Conservation (phyloP, 371 early-diverging fungal genomes). For the Conidiobolus coronatus region DNA sequence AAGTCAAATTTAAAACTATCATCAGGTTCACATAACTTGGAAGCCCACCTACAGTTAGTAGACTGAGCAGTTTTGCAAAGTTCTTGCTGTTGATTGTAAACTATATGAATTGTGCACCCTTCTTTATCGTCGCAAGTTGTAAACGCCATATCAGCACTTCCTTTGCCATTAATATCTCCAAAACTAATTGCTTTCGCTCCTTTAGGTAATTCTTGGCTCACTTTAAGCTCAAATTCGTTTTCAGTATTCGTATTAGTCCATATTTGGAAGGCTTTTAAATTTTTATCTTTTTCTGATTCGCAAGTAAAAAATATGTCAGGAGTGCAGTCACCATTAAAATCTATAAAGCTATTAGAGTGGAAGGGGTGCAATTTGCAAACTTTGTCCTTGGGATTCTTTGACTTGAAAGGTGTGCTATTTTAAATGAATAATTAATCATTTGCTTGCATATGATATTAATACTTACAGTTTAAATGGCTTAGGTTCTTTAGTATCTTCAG, state of each 20-base stretch:
- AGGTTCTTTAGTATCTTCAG: background rate
- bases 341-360: constrained; percentile 78
- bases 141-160: constrained; percentile 64
- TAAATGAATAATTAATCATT: background rate
- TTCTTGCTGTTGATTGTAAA: constrained; percentile 65
- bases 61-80: constrained; percentile 28
- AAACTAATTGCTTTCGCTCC: constrained; percentile 62
- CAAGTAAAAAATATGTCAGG: constrained; percentile 77
- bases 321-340: constrained; percentile 77
- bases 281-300: constrained; percentile 9
- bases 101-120: constrained; percentile 41
- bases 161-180: constrained; percentile 77
- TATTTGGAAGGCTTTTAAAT: constrained; percentile 33
- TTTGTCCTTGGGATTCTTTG: constrained; percentile 6
- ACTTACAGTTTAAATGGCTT: constrained; percentile 9
- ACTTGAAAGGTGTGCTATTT: constrained; percentile 8
- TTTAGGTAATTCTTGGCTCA: constrained; percentile 30
- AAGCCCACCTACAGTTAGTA: constrained; percentile 29
- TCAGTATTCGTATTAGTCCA: constrained; percentile 33
- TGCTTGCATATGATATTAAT: background rate
- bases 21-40: constrained; percentile 49
- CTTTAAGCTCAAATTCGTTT: constrained; percentile 28
- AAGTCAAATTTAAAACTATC: constrained; percentile 37
- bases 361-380: constrained; percentile 44
- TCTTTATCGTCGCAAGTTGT: constrained; percentile 25